Percentiles rank a stretch among this genome's conserved stretches.
Evolutionary conservation across 768 basidiomycete genomes (phyloP).

Genomic region (Lactifluus piperatus): DNA sequence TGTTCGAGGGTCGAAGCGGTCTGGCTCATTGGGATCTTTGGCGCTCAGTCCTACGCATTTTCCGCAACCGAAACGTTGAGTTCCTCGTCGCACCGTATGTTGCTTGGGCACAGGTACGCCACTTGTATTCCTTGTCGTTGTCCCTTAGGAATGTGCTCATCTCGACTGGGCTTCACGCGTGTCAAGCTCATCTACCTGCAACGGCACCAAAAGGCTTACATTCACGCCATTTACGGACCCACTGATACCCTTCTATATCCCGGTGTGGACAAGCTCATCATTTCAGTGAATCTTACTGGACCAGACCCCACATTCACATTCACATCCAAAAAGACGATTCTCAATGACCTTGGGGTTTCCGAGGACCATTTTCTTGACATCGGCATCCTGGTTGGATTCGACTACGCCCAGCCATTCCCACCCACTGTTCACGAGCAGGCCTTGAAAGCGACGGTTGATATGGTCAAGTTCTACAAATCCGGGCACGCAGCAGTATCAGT

Average conservation of each 20-base stretch:
- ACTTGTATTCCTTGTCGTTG: not conserved
- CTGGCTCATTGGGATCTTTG: conserved; percentile 86
- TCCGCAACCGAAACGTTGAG: conserved; percentile 91
- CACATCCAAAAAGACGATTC: conserved; percentile 69
- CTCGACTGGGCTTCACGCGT: conserved; percentile 3
- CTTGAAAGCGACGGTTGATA: conserved; percentile 79
- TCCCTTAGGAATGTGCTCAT: not conserved
- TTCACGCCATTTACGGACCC: conserved; percentile 88
- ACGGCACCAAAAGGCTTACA: conserved; percentile 86
- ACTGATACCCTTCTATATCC: conserved; percentile 88
- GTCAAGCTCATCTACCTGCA: conserved; percentile 87
- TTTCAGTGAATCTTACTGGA: conserved; percentile 69
- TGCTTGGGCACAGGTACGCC: conserved; percentile 88
- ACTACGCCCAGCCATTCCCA: conserved; percentile 72
- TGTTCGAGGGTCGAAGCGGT: conserved; percentile 70
- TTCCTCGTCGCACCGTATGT: conserved; percentile 94
- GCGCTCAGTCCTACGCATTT: conserved; percentile 85
- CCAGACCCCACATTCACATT: conserved; percentile 69
- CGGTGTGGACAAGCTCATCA: conserved; percentile 82
- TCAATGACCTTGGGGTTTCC: conserved; percentile 53
- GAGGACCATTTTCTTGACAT: conserved; percentile 95
- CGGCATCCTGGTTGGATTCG: conserved; percentile 85
- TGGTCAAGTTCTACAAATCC: conserved; percentile 89
- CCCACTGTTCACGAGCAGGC: conserved; percentile 75
- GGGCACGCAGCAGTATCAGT: conserved; percentile 74